Percentiles rank a stretch among this genome's conserved stretches.
phyloP scores from a whole-genome alignment of 768 basidiomycete genomes.

The Macrocybe gigantea region DNA sequence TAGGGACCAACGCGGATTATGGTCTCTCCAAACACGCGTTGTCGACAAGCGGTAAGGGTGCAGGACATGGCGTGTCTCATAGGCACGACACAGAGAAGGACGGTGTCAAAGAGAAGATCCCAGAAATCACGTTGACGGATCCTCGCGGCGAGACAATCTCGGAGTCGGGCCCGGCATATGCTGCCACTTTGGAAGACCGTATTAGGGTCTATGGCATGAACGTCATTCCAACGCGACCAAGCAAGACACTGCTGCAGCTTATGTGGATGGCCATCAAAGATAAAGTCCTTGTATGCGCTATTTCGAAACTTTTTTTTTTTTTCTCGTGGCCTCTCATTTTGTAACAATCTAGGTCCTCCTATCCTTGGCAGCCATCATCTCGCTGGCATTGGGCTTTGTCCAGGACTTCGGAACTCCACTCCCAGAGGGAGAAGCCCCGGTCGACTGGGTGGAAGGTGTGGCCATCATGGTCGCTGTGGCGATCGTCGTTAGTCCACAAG shows the following conservation, averaged over 20 bases:
- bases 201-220: constrained; percentile 71
- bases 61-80: constrained; percentile 17
- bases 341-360: constrained; percentile 47
- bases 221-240: constrained; percentile 60
- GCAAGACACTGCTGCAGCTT: constrained; percentile 64
- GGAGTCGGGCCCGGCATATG: constrained; percentile 20
- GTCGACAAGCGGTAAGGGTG: constrained; percentile 12
- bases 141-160: constrained; percentile 22
- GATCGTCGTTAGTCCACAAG: constrained; percentile 53
- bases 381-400: constrained; percentile 90
- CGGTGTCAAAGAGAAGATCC: constrained; percentile 15
- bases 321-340: background rate
- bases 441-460: constrained; percentile 97
- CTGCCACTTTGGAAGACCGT: constrained; percentile 54
- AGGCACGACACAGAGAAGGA: constrained; percentile 20
- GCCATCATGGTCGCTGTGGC: constrained; percentile 72
- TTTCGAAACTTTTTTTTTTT: constrained; percentile 44
- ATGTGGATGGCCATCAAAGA: constrained; percentile 89
- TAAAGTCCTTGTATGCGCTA: constrained; percentile 63
- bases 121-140: constrained; percentile 34
- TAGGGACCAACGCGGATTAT: constrained; percentile 57
- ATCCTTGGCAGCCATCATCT: constrained; percentile 88
- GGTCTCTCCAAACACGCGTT: constrained; percentile 34
- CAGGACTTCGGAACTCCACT: constrained; percentile 81
- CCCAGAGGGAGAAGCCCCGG: constrained; percentile 56